Evolutionary conservation across 2,329 filamentous ascomycete species (phyloP).

Genomic region (Neonectria coccinea): DNA sequence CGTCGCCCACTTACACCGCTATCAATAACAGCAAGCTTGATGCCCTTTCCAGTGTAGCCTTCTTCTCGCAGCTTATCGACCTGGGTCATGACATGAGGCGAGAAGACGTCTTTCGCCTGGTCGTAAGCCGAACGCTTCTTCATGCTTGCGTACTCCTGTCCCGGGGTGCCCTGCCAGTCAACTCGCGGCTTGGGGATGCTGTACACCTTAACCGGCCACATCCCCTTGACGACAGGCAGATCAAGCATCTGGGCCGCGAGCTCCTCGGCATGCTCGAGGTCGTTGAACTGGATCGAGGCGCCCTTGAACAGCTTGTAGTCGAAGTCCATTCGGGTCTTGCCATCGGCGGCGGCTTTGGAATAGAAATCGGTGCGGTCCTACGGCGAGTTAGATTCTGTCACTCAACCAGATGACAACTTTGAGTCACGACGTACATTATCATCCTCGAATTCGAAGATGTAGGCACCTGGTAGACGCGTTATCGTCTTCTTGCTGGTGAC

Average conservation of each 20-base stretch:
- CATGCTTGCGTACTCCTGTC: slow-evolving; percentile 36
- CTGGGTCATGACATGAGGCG: slow-evolving; percentile 68
- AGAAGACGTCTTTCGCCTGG: slow-evolving; percentile 53
- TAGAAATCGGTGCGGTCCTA: slow-evolving; percentile 58
- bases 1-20: slow-evolving; percentile 59
- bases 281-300: slow-evolving; percentile 64
- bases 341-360: slow-evolving; percentile 51
- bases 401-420: background rate
- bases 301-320: slow-evolving; percentile 66
- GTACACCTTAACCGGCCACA: slow-evolving; percentile 62
- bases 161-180: slow-evolving; percentile 55
- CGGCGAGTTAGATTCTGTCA: background rate
- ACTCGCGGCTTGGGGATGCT: slow-evolving; percentile 56
- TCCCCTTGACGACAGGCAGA: slow-evolving; percentile 59
- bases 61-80: slow-evolving; percentile 63
- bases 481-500: slow-evolving; percentile 34
- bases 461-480: slow-evolving; percentile 58
- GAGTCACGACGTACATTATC: slow-evolving; percentile 54
- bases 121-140: slow-evolving; percentile 35
- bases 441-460: slow-evolving; percentile 66
- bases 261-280: slow-evolving; percentile 58
- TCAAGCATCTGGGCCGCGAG: slow-evolving; percentile 55
- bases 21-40: slow-evolving; percentile 66
- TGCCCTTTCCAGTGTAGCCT: slow-evolving; percentile 62
- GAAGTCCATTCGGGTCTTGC: slow-evolving; percentile 60